Evolutionary conservation across 106 monocot genomes (phyloP).

Genomic region (Dendrobium catenatum): DNA sequence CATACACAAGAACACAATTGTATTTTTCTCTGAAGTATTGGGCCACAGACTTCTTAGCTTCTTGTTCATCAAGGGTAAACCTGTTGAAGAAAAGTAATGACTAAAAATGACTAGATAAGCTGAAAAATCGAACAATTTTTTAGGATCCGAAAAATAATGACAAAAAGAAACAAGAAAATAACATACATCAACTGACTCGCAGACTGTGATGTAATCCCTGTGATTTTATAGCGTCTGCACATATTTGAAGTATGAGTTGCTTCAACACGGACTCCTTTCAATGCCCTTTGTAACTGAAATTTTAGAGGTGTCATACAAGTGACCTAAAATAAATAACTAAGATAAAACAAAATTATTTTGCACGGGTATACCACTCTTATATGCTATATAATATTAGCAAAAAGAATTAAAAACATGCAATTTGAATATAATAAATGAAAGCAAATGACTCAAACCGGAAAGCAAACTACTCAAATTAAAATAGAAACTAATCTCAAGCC

Average conservation of each 20-base stretch:
- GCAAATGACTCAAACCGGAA: no score
- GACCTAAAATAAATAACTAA: not conserved
- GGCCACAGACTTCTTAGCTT: conserved; percentile 13
- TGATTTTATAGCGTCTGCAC: conserved; percentile 34
- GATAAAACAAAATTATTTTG: not conserved
- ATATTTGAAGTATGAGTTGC: conserved; percentile 17
- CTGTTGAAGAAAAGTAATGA: conserved; percentile 4
- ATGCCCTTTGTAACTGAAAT: conserved; percentile 40
- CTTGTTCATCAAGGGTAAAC: conserved; percentile 13
- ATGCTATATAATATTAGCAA: not conserved
- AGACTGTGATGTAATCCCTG: conserved; percentile 29
- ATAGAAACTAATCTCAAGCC: conserved; percentile 15
- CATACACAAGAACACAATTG: not conserved
- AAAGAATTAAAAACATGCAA: not conserved
- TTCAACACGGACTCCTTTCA: conserved; percentile 41
- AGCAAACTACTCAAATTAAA: not conserved
- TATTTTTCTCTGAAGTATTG: conserved; percentile 33
- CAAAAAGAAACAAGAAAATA: not conserved
- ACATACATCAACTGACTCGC: conserved; percentile 27
- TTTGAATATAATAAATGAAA: not conserved
- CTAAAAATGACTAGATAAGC: not conserved
- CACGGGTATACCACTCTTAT: no score
- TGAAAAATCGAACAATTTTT: not conserved
- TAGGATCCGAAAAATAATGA: not conserved
- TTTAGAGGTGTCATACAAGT: not conserved